A percentile compares a stretch with the other conserved stretches of the same genome.
These are phyloP conservation scores for Trichophyton verrucosum DNA, from an alignment of 2,329 filamentous ascomycete species.

Conservation along the genomic window DNA sequence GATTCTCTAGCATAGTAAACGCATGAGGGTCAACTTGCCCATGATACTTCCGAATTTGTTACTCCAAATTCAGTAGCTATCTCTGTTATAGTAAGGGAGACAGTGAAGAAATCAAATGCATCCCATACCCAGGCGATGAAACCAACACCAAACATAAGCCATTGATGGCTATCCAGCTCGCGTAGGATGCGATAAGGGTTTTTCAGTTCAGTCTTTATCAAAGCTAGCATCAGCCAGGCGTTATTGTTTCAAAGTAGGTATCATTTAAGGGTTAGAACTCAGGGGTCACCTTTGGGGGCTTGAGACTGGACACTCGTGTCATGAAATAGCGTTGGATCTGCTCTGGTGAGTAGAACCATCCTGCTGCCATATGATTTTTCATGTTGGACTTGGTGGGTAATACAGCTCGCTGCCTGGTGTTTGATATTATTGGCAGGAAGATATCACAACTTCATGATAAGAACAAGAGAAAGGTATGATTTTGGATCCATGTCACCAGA, in stretches of 20 bases:
- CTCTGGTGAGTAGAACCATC: conserved; percentile 24
- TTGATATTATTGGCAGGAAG: neutral
- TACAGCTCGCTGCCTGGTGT: neutral
- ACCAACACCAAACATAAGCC: conserved; percentile 42
- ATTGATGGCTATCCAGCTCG: conserved; percentile 43
- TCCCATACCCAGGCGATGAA: conserved; percentile 44
- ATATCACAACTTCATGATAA: neutral
- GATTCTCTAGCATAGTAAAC: neutral
- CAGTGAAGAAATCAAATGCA: conserved; percentile 52
- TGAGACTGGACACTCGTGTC: conserved; percentile 24
- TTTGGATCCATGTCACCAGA: neutral
- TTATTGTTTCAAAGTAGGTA: neutral
- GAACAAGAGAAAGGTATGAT: neutral
- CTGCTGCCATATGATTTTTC: conserved; percentile 22
- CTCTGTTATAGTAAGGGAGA: conserved; percentile 43
- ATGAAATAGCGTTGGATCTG: conserved; percentile 25
- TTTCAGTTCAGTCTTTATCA: neutral
- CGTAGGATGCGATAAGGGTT: conserved; percentile 43
- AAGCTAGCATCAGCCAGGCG: neutral
- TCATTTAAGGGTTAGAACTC: neutral
- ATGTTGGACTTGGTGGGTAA: conserved; percentile 10
- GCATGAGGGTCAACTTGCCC: conserved; percentile 35
- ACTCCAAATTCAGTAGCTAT: conserved; percentile 43
- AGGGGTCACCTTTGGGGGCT: conserved; percentile 19
- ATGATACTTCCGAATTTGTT: conserved; percentile 47